Conservation (phyloP, 1,284 basidiomycete genomes). For the Pseudozyma pruni region DNA sequence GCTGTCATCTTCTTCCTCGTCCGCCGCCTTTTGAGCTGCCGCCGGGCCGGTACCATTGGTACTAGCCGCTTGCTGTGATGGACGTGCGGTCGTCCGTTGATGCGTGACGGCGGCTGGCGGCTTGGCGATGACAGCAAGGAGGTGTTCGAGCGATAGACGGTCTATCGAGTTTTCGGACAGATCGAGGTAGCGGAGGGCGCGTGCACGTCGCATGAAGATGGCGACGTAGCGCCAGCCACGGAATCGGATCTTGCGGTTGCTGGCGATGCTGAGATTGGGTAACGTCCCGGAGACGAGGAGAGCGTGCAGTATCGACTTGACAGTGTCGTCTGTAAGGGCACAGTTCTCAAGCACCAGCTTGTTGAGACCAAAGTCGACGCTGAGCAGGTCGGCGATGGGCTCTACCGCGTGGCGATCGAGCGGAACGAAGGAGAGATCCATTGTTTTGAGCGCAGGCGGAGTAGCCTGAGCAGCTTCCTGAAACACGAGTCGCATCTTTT, state of each 20-base stretch:
- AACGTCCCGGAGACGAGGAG: slow-evolving; percentile 85
- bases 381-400: slow-evolving; percentile 64
- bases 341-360: slow-evolving; percentile 65
- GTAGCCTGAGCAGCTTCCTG: slow-evolving; percentile 47
- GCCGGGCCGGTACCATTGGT: not conserved
- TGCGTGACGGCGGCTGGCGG: slow-evolving; percentile 19
- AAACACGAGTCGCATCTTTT: slow-evolving; percentile 62
- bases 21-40: not conserved
- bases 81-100: slow-evolving; percentile 3
- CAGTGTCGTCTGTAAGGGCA: slow-evolving; percentile 70
- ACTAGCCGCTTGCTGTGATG: slow-evolving; percentile 7
- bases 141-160: slow-evolving; percentile 77
- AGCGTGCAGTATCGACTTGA: slow-evolving; percentile 90
- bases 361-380: slow-evolving; percentile 62
- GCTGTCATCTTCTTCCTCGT: slow-evolving; percentile 33
- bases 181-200: slow-evolving; percentile 83
- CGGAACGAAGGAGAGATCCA: slow-evolving; percentile 59
- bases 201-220: slow-evolving; percentile 80
- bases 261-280: slow-evolving; percentile 84
- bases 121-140: slow-evolving; percentile 74
- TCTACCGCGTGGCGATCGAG: slow-evolving; percentile 56
- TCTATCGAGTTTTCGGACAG: slow-evolving; percentile 88
- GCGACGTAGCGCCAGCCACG: slow-evolving; percentile 84
- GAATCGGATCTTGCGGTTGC: slow-evolving; percentile 82
- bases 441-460: slow-evolving; percentile 52